phyloP scores from a whole-genome alignment of 2,329 filamentous ascomycete genomes.

The Daldinia sp. region DNA sequence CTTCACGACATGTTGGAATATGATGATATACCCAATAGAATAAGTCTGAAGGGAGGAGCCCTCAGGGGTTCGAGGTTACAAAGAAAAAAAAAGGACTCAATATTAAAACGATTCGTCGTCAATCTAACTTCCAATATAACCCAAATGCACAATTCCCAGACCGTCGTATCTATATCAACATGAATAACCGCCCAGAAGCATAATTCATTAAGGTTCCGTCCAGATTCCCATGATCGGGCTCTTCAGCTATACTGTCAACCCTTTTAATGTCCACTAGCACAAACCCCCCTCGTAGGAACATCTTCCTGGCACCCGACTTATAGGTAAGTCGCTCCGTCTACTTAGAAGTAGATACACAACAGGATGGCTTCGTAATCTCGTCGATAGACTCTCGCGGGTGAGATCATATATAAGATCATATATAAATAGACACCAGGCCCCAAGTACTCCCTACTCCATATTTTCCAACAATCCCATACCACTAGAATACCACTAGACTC shows the following conservation, averaged over 20 bases:
- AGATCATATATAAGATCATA: neutral
- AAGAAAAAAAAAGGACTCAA: neutral
- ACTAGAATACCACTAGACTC: neutral
- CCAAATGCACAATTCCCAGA: constrained; percentile 2
- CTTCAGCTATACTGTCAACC: neutral
- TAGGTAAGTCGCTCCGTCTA: too few species aligned
- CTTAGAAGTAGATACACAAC: too few species aligned
- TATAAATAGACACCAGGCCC: neutral
- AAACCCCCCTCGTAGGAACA: neutral
- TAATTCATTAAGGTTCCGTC: constrained; percentile 5
- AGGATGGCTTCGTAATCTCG: too few species aligned
- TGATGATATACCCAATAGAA: too few species aligned
- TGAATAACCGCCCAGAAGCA: neutral
- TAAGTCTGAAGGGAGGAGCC: neutral
- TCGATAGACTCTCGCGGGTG: too few species aligned
- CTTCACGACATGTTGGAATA: neutral
- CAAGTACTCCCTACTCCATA: neutral
- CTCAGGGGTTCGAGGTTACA: neutral
- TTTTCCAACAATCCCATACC: neutral
- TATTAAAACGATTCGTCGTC: neutral
- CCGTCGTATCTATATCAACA: constrained; percentile 19
- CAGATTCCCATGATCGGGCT: neutral
- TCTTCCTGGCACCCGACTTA: neutral
- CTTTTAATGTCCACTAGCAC: neutral
- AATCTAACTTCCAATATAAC: neutral